Conservation (phyloP, 2,329 filamentous ascomycete genomes). For the Cercospora canescens region DNA sequence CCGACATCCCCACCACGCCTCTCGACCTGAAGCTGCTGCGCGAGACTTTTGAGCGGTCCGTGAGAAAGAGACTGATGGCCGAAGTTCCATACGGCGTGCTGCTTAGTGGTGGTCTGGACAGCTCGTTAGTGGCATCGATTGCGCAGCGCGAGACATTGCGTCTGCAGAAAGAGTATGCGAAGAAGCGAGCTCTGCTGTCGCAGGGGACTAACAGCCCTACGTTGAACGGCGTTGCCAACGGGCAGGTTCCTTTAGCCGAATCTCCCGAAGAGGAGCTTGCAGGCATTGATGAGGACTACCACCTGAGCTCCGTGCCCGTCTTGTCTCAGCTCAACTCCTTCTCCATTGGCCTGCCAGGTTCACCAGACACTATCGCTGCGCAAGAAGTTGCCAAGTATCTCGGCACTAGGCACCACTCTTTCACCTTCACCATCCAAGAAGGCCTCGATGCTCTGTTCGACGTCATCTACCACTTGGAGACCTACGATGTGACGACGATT, state of each 20-base stretch:
- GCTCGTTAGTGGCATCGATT: slow-evolving; percentile 61
- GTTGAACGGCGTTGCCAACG: slow-evolving; percentile 39
- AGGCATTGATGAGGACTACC: slow-evolving; percentile 90
- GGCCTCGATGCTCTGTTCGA: slow-evolving; percentile 95
- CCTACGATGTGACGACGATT: slow-evolving; percentile 97
- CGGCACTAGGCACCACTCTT: slow-evolving; percentile 95
- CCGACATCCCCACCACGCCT: slow-evolving; percentile 74
- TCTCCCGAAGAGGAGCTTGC: slow-evolving; percentile 71
- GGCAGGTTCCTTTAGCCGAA: slow-evolving; percentile 46
- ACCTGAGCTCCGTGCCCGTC: slow-evolving; percentile 84
- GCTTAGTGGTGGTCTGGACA: slow-evolving; percentile 92
- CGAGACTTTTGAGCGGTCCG: slow-evolving; percentile 81
- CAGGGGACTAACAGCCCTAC: slow-evolving; percentile 31
- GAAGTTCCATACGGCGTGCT: slow-evolving; percentile 97
- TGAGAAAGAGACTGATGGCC: slow-evolving; percentile 96
- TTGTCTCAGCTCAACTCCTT: slow-evolving; percentile 97
- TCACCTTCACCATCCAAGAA: slow-evolving; percentile 97
- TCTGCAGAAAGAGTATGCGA: slow-evolving; percentile 48
- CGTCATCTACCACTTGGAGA: slow-evolving; percentile 97
- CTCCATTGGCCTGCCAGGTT: slow-evolving; percentile 91
- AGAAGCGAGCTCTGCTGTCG: slow-evolving; percentile 42
- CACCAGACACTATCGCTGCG: slow-evolving; percentile 89
- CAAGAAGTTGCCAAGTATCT: slow-evolving; percentile 94
- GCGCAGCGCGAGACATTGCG: slow-evolving; percentile 22
- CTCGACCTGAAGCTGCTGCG: slow-evolving; percentile 82